phyloP scores from a whole-genome alignment of 2,329 filamentous ascomycete genomes.

The Didymella lethalis region DNA sequence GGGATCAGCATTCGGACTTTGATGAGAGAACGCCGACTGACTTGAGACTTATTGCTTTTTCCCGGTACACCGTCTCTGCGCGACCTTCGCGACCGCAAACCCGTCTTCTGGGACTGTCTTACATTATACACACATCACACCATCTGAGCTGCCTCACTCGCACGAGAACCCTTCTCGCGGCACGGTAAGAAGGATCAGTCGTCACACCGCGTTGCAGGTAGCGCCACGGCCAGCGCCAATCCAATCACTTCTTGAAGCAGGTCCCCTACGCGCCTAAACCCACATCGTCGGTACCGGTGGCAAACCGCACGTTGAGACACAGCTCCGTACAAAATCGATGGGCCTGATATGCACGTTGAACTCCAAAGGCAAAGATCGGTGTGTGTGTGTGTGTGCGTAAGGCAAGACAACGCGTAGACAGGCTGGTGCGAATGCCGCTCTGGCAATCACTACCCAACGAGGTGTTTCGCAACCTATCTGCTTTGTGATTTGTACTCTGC shows the following conservation, averaged over 20 bases:
- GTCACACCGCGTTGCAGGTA: conserved; percentile 9
- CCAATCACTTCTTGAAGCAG: conserved; percentile 15
- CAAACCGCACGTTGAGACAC: conserved; percentile 13
- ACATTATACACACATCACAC: conserved; percentile 20
- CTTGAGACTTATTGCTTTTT: conserved; percentile 10
- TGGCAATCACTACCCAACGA: conserved; percentile 5
- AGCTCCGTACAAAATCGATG: conserved; percentile 5
- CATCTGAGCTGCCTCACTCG: conserved; percentile 15
- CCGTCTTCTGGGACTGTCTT: conserved; percentile 19
- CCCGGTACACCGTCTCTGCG: conserved; percentile 12
- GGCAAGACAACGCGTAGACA: conserved; percentile 20
- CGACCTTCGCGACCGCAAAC: conserved; percentile 13
- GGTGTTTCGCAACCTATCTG: conserved; percentile 4
- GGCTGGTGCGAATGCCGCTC: conserved; percentile 4
- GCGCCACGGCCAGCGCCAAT: conserved; percentile 15
- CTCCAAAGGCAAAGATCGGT: background rate
- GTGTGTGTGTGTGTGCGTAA: background rate
- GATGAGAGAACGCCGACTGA: background rate
- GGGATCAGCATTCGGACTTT: background rate
- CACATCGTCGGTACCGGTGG: conserved; percentile 8
- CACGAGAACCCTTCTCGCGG: conserved; percentile 9
- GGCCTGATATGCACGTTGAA: background rate
- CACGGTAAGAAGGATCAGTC: conserved; percentile 7
- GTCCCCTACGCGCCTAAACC: conserved; percentile 14
- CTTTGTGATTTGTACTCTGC: conserved; percentile 13